Percentiles rank a stretch among this genome's conserved stretches.
Evolutionary conservation across 352 stramenopile genomes (phyloP).

Genomic region (Globisporangium recalcitrans): DNA sequence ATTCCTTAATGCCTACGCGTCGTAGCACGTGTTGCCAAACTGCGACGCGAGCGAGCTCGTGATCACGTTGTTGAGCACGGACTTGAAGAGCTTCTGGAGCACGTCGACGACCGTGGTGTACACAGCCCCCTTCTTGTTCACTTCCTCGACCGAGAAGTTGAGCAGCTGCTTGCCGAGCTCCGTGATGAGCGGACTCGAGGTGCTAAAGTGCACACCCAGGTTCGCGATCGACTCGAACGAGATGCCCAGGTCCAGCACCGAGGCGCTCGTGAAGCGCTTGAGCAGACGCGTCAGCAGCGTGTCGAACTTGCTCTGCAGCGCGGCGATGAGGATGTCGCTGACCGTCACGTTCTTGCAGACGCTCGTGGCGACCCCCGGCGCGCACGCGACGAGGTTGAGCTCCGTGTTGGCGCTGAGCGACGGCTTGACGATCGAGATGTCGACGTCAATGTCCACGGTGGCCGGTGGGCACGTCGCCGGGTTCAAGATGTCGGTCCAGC

Average conservation of each 20-base stretch:
- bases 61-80: constrained; percentile 9
- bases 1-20: constrained; percentile 3
- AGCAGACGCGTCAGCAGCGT: constrained; percentile 4
- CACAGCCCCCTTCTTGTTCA: constrained; percentile 14
- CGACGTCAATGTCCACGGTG: constrained; percentile 8
- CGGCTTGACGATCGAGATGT: constrained; percentile 7
- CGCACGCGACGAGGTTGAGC: constrained; percentile 5
- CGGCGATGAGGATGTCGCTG: constrained; percentile 11
- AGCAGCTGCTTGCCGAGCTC: constrained; percentile 9
- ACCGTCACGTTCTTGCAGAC: constrained; percentile 13
- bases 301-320: constrained; percentile 7
- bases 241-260: constrained; percentile 4
- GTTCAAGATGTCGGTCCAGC: constrained; percentile 10
- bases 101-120: constrained; percentile 6
- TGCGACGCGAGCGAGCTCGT: not conserved
- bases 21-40: constrained; percentile 14
- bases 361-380: not conserved
- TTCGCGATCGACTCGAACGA: constrained; percentile 12
- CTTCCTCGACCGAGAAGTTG: constrained; percentile 1
- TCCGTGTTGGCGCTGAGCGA: not conserved
- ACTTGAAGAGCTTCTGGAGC: constrained; percentile 11
- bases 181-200: constrained; percentile 9
- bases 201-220: constrained; percentile 9
- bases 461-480: constrained; percentile 1
- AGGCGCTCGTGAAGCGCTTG: constrained; percentile 5